These are phyloP conservation scores for Ceratocystiopsis minuta DNA, from an alignment of 2,329 filamentous ascomycete species.

Conservation along the genomic window DNA sequence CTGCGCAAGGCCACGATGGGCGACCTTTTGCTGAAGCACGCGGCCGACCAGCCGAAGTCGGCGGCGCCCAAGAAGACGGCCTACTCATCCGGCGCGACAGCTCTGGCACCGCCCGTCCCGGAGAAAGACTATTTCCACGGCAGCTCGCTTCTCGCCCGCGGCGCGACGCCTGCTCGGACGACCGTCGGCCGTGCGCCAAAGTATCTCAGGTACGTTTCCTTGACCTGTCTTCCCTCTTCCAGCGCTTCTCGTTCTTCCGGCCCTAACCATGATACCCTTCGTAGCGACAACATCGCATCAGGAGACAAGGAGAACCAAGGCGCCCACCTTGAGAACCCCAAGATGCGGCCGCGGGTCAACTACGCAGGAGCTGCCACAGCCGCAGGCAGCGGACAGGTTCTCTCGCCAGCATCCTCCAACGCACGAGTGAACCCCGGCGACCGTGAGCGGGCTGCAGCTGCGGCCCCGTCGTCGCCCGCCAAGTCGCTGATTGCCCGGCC, in stretches of 20 bases:
- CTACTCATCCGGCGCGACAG: slow-evolving; percentile 6
- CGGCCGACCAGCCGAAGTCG: slow-evolving; percentile 23
- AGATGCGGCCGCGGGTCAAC: slow-evolving; percentile 41
- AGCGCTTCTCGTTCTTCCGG: slow-evolving; percentile 6
- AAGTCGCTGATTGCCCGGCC: slow-evolving; percentile 41
- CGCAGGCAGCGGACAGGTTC: slow-evolving; percentile 34
- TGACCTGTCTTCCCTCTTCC: too few species aligned
- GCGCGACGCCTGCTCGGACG: not conserved
- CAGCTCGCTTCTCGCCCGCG: not conserved
- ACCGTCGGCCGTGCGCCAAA: slow-evolving; percentile 17
- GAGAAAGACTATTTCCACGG: slow-evolving; percentile 24
- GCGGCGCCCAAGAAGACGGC: slow-evolving; percentile 11
- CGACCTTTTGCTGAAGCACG: slow-evolving; percentile 45
- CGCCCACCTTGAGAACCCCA: slow-evolving; percentile 42
- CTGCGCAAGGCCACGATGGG: slow-evolving; percentile 67
- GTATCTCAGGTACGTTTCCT: slow-evolving; percentile 28
- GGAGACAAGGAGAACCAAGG: slow-evolving; percentile 64
- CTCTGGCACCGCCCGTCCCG: slow-evolving; percentile 24
- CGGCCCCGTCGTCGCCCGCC: slow-evolving; percentile 27
- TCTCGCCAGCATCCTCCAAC: slow-evolving; percentile 73
- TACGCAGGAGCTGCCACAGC: slow-evolving; percentile 14
- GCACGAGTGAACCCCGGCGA: slow-evolving; percentile 45
- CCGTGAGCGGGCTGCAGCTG: slow-evolving; percentile 12
- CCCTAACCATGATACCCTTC: slow-evolving; percentile 14
- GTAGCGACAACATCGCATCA: slow-evolving; percentile 43